These are phyloP conservation scores for Hymenoscyphus repandus DNA, from an alignment of 2,329 filamentous ascomycete genomes.

Conservation along the genomic window DNA sequence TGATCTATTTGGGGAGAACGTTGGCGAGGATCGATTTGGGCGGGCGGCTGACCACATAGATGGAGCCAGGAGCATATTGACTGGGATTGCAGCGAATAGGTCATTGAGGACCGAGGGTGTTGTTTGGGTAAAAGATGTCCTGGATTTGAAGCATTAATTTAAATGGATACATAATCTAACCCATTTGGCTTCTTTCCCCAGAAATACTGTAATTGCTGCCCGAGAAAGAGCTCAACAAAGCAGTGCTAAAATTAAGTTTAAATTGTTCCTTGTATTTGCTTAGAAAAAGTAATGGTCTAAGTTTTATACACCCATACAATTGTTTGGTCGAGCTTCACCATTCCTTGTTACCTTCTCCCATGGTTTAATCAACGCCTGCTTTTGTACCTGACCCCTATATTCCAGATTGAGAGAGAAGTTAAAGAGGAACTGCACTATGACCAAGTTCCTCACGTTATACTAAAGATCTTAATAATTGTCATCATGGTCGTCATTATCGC, in stretches of 20 bases:
- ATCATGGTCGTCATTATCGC: background rate
- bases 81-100: slow-evolving; percentile 53
- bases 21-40: slow-evolving; percentile 44
- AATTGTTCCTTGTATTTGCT: too few species aligned
- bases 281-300: too few species aligned
- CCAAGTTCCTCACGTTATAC: background rate
- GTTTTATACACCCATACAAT: too few species aligned
- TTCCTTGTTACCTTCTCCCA: background rate
- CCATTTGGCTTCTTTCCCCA: too few species aligned
- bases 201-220: too few species aligned
- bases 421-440: background rate
- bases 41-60: slow-evolving; percentile 54
- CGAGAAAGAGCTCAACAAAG: too few species aligned
- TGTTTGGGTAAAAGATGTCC: slow-evolving; percentile 44
- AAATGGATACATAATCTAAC: too few species aligned
- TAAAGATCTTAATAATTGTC: background rate
- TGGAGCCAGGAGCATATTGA: slow-evolving; percentile 53
- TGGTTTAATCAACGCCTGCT: slow-evolving; percentile 1
- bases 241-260: too few species aligned
- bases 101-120: slow-evolving; percentile 53
- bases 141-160: slow-evolving; percentile 13
- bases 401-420: background rate
- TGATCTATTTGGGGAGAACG: slow-evolving; percentile 51
- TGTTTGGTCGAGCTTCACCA: background rate
- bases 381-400: background rate